These are phyloP conservation scores for Hansenula sp. DNA, from an alignment of 1,139 yeast genomes.

Conservation along the genomic window DNA sequence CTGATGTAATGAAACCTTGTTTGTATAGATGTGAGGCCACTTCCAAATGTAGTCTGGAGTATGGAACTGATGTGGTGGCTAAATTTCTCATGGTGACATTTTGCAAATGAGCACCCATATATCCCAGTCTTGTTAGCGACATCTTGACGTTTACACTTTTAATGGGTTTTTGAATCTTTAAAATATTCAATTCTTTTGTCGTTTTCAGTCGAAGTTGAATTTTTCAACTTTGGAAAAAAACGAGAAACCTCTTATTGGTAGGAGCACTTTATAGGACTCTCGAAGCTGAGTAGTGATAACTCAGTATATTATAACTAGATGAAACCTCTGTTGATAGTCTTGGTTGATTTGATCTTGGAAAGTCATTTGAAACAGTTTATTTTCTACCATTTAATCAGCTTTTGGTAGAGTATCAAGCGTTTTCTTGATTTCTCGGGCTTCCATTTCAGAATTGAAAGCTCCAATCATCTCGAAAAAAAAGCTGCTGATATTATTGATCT, in stretches of 20 bases:
- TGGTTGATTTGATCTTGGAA: no score
- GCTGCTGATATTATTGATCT: background rate
- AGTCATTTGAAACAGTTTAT: no score
- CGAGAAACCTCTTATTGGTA: background rate
- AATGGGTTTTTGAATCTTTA: background rate
- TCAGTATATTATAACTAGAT: no score
- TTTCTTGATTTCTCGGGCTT: background rate
- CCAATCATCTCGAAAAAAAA: background rate
- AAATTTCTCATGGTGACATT: conserved; percentile 78
- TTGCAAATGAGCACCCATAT: conserved; percentile 85
- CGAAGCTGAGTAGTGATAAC: no score
- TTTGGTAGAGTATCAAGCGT: background rate
- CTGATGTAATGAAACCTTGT: conserved; percentile 83
- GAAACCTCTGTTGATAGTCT: no score
- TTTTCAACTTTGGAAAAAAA: background rate
- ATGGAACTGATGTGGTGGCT: conserved; percentile 79
- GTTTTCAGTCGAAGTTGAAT: background rate
- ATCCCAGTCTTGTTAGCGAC: conserved; percentile 84
- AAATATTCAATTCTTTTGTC: background rate
- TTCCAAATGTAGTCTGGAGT: conserved; percentile 77
- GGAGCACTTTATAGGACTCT: background rate
- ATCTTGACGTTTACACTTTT: conserved; percentile 41
- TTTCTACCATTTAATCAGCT: no score
- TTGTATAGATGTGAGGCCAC: conserved; percentile 81
- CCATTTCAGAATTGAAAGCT: background rate